Percentiles rank a stretch among this genome's conserved stretches.
These are phyloP conservation scores for Saksenaea oblongispora DNA, from an alignment of 371 early-diverging fungal species.

Conservation along the genomic window DNA sequence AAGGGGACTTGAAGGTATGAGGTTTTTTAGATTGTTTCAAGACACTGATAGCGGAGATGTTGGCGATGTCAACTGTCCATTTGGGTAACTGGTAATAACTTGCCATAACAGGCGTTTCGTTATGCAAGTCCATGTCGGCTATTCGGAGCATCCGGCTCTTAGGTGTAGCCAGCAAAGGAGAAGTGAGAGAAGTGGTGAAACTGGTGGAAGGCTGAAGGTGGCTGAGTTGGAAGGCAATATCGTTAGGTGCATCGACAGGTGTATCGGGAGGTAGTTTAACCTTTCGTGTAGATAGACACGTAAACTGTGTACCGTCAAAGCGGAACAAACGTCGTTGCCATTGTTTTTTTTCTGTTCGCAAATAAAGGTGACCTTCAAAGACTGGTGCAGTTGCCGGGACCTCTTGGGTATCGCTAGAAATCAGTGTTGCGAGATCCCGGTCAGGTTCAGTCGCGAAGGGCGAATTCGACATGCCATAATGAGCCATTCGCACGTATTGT, in stretches of 20 bases:
- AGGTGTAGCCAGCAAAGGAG: constrained; percentile 42
- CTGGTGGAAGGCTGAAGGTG: constrained; percentile 16
- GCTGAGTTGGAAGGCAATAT: constrained; percentile 9
- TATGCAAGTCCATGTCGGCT: constrained; percentile 7
- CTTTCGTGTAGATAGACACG: constrained; percentile 43
- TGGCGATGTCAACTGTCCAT: constrained; percentile 43
- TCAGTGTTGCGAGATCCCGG: constrained; percentile 1
- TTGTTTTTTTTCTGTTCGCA: constrained; percentile 34
- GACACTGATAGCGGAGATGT: constrained; percentile 42
- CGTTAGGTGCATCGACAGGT: constrained; percentile 16
- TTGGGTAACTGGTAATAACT: constrained; percentile 51
- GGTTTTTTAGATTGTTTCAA: constrained; percentile 32
- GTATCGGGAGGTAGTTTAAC: constrained; percentile 39
- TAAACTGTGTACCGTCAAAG: constrained; percentile 49
- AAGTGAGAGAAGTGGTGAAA: constrained; percentile 29
- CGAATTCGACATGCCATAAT: background rate
- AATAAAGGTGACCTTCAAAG: constrained; percentile 50
- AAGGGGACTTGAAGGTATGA: constrained; percentile 10
- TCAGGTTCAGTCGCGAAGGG: background rate
- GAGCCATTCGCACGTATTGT: constrained; percentile 5
- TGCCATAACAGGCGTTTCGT: constrained; percentile 13
- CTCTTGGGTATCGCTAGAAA: constrained; percentile 27
- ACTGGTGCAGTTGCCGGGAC: constrained; percentile 45
- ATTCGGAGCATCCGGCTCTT: constrained; percentile 24
- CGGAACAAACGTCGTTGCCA: constrained; percentile 55